Base-by-base conservation (phyloP, 768 basidiomycete genomes). In the Galerina sulciceps region DNA sequence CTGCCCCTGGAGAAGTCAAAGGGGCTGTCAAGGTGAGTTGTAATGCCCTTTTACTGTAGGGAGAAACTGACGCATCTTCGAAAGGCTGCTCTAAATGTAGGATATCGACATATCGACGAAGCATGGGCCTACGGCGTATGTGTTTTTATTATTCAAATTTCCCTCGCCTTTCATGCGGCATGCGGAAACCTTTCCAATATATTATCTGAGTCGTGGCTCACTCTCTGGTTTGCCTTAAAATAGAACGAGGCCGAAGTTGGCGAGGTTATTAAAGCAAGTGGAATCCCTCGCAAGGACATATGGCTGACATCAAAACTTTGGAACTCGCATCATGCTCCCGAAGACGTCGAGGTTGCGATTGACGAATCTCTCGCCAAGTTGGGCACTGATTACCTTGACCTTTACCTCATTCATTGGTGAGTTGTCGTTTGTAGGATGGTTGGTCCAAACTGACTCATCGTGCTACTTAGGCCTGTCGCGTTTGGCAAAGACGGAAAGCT, bases 381-480 rank as follows among this genome's bases (percentile, higher is more conserved):
- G 1, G 81, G 82, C 1, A 86, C 84, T 1, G 82, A 87, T 38
- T 92, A 93, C 70, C 79, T 94, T 50, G 91, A 94, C 69, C 71
- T 94, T 45, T 93, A 93, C 68, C 75, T 94, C 47, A 89, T 93
- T 59, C 90, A 92, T 67, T 93, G 90, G 90, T 88, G 64, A 17
- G 74, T 63, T 10, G 51, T 53, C 38, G 31, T 45, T 57, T 20
- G 13, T 44, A 11, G 10, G 18, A 44, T 18, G 43, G 43, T 6
- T 6, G 10, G 26, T 45, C 17, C 17, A 35, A 11, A 34, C 26
- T 6, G 31, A 35, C 47, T 26, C 14, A 31, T 26, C 26, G 47
- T n/a, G 11, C 15, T 6, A 4, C 23, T 13, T 23, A 88, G 87
- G 87, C 89, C 88, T 0, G 72, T 89, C 14, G 89, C 88, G 18